Base-by-base conservation (phyloP, 768 basidiomycete genomes). In the Leccinellum luteum region DNA sequence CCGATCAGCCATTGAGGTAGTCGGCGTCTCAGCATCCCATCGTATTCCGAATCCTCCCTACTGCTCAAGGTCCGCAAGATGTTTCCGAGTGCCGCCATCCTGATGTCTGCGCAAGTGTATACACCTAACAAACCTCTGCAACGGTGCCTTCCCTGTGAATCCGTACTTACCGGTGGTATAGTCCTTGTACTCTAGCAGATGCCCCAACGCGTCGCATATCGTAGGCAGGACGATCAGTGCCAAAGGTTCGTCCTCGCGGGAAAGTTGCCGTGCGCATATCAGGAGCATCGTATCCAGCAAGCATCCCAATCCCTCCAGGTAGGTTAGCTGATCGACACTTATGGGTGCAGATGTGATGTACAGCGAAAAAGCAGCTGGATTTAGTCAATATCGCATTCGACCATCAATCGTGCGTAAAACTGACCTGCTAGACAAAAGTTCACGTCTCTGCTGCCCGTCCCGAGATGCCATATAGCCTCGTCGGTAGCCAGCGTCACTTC, bases 211-310 rank as follows among this genome's bases (percentile, higher is more conserved):
- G 31, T 65, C 60, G 58, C 83, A 88, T 54, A 90, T 68, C 15
- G 72, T 68, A 9, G 83, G 78, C 49, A 76, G 76, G 10, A 80
- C 69, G 28, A 85, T 61, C 47, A 86, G 61, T 10, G 81, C 81
- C 25, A 87, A 71, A 2, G 80, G 72, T 57, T 81, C 81, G 28
- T 83, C 78, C 34, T 81, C 79, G 27, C 69, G 75, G n/a, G 69
- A 32, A 55, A 79, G 78, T 43, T 79, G 70, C 25, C 70, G 74
- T n/a, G 76, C 73, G 31, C 83, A 63, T 34, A 84, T 79, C 35
- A 82, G 69, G 6, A 85, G 61, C 6, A 84, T 63, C 1, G 74
- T 69, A 52, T 84, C 81, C 28, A 80, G 69, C 52, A 90, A 66
- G 64, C 80, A 76, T 47, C 81, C 74, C 57, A 69, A 56, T 15